Conservation (phyloP, 1,139 yeast species). For the Hansenula anomala region DNA sequence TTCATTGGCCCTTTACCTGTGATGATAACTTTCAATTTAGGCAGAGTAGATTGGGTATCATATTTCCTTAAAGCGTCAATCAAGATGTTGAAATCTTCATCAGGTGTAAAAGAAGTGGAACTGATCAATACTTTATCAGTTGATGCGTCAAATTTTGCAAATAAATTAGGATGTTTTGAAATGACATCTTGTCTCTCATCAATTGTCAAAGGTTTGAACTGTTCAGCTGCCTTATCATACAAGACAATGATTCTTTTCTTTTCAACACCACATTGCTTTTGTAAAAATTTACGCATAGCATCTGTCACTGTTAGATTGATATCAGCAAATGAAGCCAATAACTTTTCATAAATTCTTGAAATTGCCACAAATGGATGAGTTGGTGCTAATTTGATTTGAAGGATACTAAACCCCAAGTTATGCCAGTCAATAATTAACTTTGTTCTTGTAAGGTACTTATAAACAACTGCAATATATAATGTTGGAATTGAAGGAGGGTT, state of each 20-base stretch:
- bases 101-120: constrained; percentile 93
- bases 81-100: constrained; percentile 76
- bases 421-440: constrained; percentile 92
- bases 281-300: constrained; percentile 61
- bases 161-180: constrained; percentile 30
- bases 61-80: constrained; percentile 63
- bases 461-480: constrained; percentile 56
- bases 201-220: constrained; percentile 49
- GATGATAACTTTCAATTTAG: constrained; percentile 60
- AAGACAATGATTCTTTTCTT: constrained; percentile 39
- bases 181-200: constrained; percentile 33
- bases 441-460: constrained; percentile 49
- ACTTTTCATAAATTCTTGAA: constrained; percentile 52
- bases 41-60: constrained; percentile 37
- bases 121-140: constrained; percentile 66
- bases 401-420: constrained; percentile 81
- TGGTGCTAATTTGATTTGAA: constrained; percentile 55
- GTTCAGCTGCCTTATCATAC: constrained; percentile 73
- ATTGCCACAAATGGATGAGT: constrained; percentile 55
- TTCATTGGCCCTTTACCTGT: constrained; percentile 95
- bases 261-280: constrained; percentile 43
- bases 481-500: constrained; percentile 94
- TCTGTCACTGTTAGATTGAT: constrained; percentile 78
- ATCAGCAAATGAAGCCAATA: constrained; percentile 58
- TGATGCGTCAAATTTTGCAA: constrained; percentile 29